Evolutionary conservation across 208 protist genomes (phyloP).

Genomic region (Leishmania gerbilli): DNA sequence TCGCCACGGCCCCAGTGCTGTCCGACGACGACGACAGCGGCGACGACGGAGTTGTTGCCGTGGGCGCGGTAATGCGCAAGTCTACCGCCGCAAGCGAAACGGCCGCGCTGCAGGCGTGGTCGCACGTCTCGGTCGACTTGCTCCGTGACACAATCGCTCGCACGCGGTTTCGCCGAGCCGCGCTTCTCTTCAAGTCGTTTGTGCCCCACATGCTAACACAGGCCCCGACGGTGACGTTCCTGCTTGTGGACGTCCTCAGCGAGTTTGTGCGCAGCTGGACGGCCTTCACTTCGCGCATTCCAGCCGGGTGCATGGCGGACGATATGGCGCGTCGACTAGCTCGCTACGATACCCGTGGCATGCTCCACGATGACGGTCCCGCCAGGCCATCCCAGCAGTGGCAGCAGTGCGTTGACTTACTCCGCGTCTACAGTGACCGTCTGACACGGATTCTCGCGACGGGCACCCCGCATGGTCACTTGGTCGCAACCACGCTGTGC

Average conservation of each 20-base stretch:
- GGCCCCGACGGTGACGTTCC: slow-evolving; percentile 38
- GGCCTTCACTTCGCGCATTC: slow-evolving; percentile 12
- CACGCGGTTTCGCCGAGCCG: slow-evolving; percentile 65
- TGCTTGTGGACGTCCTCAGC: slow-evolving; percentile 25
- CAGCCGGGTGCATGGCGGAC: slow-evolving; percentile 10
- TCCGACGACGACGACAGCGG: not conserved
- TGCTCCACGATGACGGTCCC: not conserved
- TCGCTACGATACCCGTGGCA: slow-evolving; percentile 15
- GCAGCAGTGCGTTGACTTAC: slow-evolving; percentile 16
- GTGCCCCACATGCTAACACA: slow-evolving; percentile 63
- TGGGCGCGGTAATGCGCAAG: not conserved
- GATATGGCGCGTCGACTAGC: slow-evolving; percentile 9
- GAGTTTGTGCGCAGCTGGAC: slow-evolving; percentile 32
- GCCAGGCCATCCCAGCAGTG: slow-evolving; percentile 11
- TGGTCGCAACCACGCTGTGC: slow-evolving; percentile 53
- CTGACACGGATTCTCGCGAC: slow-evolving; percentile 50
- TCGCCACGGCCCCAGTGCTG: not conserved
- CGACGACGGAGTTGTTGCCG: not conserved
- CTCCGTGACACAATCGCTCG: slow-evolving; percentile 57
- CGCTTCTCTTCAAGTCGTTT: slow-evolving; percentile 71
- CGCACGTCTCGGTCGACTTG: slow-evolving; percentile 38
- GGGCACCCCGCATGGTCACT: slow-evolving; percentile 44
- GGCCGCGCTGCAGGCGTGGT: slow-evolving; percentile 34
- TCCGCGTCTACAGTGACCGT: slow-evolving; percentile 30
- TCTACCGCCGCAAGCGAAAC: slow-evolving; percentile 11